Base-by-base conservation (phyloP, 805 yeast species). In the Kodamaea hsintzibuensis region DNA sequence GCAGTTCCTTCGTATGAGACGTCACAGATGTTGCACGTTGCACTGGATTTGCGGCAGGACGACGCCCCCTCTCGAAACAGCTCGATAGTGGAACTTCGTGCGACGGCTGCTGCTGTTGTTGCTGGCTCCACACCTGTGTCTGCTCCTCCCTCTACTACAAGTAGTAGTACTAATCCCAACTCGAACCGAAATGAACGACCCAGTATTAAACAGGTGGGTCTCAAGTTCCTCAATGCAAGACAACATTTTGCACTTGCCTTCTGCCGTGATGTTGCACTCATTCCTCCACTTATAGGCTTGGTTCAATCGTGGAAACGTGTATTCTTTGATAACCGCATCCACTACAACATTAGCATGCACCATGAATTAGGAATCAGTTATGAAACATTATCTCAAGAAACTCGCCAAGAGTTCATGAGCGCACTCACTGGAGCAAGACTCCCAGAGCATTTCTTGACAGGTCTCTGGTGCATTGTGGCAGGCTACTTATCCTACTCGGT, bases 391-490 rank as follows among this genome's bases (percentile, higher is more conserved):
- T n/a, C 38, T 14, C 27, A 22, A 5, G 50, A 40, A 25, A 25
- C 46, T 3, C 42, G 42, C 22, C 35, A 38, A 30, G 47, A 51
- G 42, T 51, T 51, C 16, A 51, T 51, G 30, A 42, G 19, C 25
- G 54, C 17, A 65, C 44, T 84, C 18, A 82, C 88, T 1, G 68
- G 81, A 0, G 91, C 89, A 0, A 73, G 91, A 40, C 81, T 90
- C 0, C 83, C 92, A 0, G 97, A 91, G 65, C 87, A 86, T 61
- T 77, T 91, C 55, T 72, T 91, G 55, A 88, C 96, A 3, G 92
- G 92, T 0, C 68, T 93, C n/a, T 93, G 98, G 98, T 90, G 97
- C 67, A 64, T 88, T 3, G 98, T 93, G 8, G 83, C 96, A 1
- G 91, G 91, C 1, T 91, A 90, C 63, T 74, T 93, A 56, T 85